Evolutionary conservation across 495 filamentous ascomycete species (phyloP).

Genomic region (Mytilinidion resinicola): DNA sequence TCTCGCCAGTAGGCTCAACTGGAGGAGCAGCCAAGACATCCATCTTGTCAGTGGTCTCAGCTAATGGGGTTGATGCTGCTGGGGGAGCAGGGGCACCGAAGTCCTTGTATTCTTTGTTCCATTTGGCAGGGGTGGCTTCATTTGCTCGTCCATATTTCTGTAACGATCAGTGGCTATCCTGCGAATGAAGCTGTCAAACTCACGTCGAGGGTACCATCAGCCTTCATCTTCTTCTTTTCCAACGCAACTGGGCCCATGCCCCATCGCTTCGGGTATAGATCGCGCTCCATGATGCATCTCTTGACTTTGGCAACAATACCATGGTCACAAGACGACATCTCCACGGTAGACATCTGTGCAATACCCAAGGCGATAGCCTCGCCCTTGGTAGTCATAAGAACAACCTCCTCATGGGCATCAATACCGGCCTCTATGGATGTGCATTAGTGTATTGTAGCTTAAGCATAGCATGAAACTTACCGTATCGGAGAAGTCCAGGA

Average conservation of each 20-base stretch:
- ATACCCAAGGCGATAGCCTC: conserved; percentile 95
- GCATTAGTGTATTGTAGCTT: conserved; percentile 11
- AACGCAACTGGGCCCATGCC: conserved; percentile 82
- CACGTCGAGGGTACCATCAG: conserved; percentile 89
- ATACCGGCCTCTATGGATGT: conserved; percentile 64
- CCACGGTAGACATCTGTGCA: conserved; percentile 90
- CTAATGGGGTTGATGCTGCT: conserved; percentile 30
- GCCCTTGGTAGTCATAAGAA: conserved; percentile 96
- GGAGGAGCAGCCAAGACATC: conserved; percentile 39
- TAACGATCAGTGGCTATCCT: conserved; percentile 19
- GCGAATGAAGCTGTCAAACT: conserved; percentile 32
- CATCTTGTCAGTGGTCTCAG: conserved; percentile 38
- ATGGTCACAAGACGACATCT: conserved; percentile 87
- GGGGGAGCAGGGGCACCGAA: conserved; percentile 51
- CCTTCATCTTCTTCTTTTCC: conserved; percentile 99
- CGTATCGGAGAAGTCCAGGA: conserved; percentile 84
- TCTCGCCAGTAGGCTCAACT: conserved; percentile 24
- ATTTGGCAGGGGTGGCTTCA: conserved; percentile 83
- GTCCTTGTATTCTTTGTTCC: conserved; percentile 86
- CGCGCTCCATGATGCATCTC: conserved; percentile 98
- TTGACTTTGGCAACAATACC: conserved; percentile 97
- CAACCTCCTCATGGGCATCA: conserved; percentile 84
- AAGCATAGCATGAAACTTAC: conserved; percentile 40
- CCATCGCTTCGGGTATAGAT: conserved; percentile 92
- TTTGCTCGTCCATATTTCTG: conserved; percentile 86